These are phyloP conservation scores for Ammopiptanthus mongolicus DNA, from an alignment of 306 rosid species.

Conservation along the genomic window DNA sequence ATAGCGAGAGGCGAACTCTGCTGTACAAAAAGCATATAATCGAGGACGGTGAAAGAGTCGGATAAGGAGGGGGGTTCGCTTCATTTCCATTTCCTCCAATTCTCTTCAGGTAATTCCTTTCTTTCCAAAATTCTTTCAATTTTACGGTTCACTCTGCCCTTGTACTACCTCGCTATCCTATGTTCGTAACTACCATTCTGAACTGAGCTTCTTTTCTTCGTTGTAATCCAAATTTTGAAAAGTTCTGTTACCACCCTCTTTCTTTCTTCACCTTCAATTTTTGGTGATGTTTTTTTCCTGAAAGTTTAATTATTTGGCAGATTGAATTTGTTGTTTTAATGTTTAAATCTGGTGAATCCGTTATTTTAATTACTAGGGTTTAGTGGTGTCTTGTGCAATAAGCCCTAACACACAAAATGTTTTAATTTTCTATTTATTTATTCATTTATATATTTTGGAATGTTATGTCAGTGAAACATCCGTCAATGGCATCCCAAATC, in stretches of 20 bases:
- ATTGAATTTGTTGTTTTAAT: background rate
- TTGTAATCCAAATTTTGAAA: too few species aligned
- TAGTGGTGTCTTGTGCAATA: background rate
- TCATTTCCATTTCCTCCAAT: background rate
- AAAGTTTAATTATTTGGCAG: background rate
- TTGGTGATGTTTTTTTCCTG: background rate
- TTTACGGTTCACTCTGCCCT: background rate
- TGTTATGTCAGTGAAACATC: background rate
- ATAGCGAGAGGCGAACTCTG: too few species aligned
- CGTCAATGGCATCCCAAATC: conserved; percentile 60
- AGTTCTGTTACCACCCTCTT: background rate
- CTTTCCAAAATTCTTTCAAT: background rate
- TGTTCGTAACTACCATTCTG: too few species aligned
- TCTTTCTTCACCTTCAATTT: background rate
- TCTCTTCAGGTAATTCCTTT: background rate
- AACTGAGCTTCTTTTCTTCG: too few species aligned
- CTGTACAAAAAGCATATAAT: background rate
- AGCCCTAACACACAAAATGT: background rate
- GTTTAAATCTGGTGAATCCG: background rate
- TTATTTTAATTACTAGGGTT: conserved; percentile 3
- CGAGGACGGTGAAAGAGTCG: background rate
- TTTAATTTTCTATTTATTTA: background rate
- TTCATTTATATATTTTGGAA: background rate
- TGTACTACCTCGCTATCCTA: too few species aligned
- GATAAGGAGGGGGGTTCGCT: conserved; percentile 21